Base-by-base conservation (phyloP, 371 early-diverging fungal genomes). In the Mucor mucedo region DNA sequence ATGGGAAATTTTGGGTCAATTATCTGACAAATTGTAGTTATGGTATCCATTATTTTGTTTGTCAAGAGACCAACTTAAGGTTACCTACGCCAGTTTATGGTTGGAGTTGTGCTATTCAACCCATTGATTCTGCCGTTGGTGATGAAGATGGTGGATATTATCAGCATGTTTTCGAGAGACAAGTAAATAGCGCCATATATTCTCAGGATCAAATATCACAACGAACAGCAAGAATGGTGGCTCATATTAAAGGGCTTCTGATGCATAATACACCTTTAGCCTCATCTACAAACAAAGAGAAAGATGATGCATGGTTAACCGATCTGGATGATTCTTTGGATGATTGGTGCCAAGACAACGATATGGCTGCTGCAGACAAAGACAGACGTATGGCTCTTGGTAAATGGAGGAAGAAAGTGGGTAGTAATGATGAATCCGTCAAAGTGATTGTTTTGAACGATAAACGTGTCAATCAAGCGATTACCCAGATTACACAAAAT, bases 391-490 rank as follows among this genome's bases (percentile, higher is more conserved):
- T 71, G 52, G 62, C 76, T 11, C 52, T 82, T 10, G 83, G 83
- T 2, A 76, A 75, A 60, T 82, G 83, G 83, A 62, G 75, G 32
- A 67, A 67, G 13, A 79, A 78, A n/a, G 72, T 79, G 0, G 80
- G 83, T 6, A 79, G 75, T 29, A 76, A 75, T 29, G 80, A 79
- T 59, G 83, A 82, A 30, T 64, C 73, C 6, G 78, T 79, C 52
- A 79, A 78, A 52, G 64, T 82, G 1, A 76, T 79, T n/a, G 76
- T 82, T 0, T 59, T 79, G 39, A 82, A 82, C 39, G 82, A 82
- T 60, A 77, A 75, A 32, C 76, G 82, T 6, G 82, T 82, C 40
- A 77, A 78, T 28, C 58, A 64, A 45, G 78, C 78, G 13, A 78
- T 82, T 28, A 66, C 67, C 4, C 79, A 82, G 54, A 82, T 82